These are phyloP conservation scores for Tolypocladium capitatum DNA, from an alignment of 2,329 filamentous ascomycete genomes.

Conservation along the genomic window DNA sequence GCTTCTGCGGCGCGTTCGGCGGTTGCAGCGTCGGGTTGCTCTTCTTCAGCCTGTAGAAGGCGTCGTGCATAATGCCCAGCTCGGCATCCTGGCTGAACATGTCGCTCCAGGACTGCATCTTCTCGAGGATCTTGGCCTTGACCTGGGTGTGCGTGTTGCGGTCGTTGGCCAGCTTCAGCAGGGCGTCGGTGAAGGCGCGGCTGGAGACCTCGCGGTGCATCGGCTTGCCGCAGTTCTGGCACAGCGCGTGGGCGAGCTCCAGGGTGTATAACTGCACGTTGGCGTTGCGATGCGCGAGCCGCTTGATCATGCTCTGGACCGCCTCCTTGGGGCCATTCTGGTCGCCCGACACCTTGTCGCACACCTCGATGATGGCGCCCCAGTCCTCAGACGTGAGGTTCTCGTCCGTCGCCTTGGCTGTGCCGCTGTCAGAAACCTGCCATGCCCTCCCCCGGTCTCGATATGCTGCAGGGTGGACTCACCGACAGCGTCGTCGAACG, in stretches of 20 bases:
- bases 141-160: conserved; percentile 93
- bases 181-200: conserved; percentile 84
- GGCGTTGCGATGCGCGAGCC: conserved; percentile 83
- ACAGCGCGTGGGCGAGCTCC: conserved; percentile 82
- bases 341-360: conserved; percentile 44
- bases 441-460: background rate
- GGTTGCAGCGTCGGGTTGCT: conserved; percentile 79
- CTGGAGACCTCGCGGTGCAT: conserved; percentile 86
- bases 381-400: conserved; percentile 78
- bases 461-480: conserved; percentile 15
- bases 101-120: conserved; percentile 91
- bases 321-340: conserved; percentile 61
- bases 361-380: conserved; percentile 51
- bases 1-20: conserved; percentile 88
- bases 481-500: conserved; percentile 48
- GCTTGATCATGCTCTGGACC: conserved; percentile 80
- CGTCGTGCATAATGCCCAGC: conserved; percentile 93
- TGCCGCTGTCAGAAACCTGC: conserved; percentile 5
- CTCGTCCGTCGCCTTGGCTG: conserved; percentile 80
- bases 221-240: conserved; percentile 76
- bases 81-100: conserved; percentile 87
- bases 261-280: conserved; percentile 94
- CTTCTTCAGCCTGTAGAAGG: conserved; percentile 74
- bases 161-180: conserved; percentile 82
- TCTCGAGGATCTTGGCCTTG: conserved; percentile 91